Conservation (phyloP, 345 rosid species). For the Ceriops decandra region DNA sequence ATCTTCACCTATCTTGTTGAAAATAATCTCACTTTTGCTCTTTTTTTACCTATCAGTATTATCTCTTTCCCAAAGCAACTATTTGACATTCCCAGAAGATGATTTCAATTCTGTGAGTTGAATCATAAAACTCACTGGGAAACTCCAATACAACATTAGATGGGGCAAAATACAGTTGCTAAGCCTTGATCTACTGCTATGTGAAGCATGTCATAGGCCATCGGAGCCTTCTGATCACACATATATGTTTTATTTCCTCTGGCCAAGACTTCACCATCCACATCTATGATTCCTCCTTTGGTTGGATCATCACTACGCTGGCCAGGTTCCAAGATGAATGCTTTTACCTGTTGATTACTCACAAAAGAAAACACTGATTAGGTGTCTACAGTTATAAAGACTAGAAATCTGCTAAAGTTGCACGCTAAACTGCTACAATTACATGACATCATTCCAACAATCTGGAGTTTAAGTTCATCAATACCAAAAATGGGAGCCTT, state of each 20-base stretch:
- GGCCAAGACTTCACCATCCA: constrained; percentile 89
- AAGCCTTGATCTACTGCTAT: constrained; percentile 82
- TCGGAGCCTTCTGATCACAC: constrained; percentile 45
- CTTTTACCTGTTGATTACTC: constrained; percentile 62
- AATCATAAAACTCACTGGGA: too few relatives aligned
- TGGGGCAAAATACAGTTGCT: constrained; percentile 75
- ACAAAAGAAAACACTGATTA: background rate
- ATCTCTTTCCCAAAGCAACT: too few relatives aligned
- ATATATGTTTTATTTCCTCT: constrained; percentile 61
- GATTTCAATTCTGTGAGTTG: too few relatives aligned
- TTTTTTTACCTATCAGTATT: too few relatives aligned
- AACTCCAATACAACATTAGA: background rate
- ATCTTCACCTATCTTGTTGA: too few relatives aligned
- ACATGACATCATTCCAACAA: too few relatives aligned
- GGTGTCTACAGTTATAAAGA: background rate
- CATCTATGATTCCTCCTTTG: constrained; percentile 83
- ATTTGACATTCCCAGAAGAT: too few relatives aligned
- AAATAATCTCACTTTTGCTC: too few relatives aligned
- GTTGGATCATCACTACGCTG: constrained; percentile 43
- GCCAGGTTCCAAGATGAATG: constrained; percentile 81
- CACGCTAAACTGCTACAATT: too few relatives aligned
- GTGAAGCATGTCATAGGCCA: constrained; percentile 61
- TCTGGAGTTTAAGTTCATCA: too few relatives aligned
- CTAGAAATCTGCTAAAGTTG: too few relatives aligned
- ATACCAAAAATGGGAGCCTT: too few relatives aligned